A percentile compares a stretch with the other conserved stretches of the same genome.
Evolutionary conservation across 2,329 filamentous ascomycete species (phyloP).

Genomic region (Xylaria sp.): DNA sequence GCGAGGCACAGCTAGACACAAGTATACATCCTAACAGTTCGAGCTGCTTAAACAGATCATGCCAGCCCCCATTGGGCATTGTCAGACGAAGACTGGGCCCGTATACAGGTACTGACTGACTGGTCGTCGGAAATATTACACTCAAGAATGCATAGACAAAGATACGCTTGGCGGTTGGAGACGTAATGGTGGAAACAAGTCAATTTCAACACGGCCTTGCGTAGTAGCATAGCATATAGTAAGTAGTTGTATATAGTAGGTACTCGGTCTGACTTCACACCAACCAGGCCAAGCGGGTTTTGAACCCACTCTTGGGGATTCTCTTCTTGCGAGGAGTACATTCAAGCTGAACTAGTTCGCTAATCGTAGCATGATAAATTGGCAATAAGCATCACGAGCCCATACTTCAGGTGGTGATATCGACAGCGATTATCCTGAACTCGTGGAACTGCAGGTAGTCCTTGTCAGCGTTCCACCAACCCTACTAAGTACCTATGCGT

Average conservation of each 20-base stretch:
- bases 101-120: not conserved
- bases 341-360: not conserved
- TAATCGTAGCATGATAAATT: not conserved
- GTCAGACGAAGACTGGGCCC: conserved; percentile 4
- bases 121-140: conserved; percentile 8
- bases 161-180: conserved; percentile 15
- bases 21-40: not conserved
- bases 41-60: conserved; percentile 1
- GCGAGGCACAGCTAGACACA: not conserved
- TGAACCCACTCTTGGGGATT: not conserved
- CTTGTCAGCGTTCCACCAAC: conserved; percentile 10
- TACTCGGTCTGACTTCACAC: not conserved
- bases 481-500: not conserved
- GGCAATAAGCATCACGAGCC: not conserved
- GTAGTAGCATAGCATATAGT: too few species aligned
- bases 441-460: not conserved
- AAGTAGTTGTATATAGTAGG: too few species aligned
- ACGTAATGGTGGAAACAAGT: not conserved
- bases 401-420: not conserved
- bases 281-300: too few species aligned
- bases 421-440: not conserved
- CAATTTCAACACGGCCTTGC: too few species aligned
- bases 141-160: conserved; percentile 2
- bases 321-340: not conserved
- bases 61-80: not conserved